These are phyloP conservation scores for Veloboletus limbatus DNA, from an alignment of 1,284 basidiomycete genomes.

Conservation along the genomic window DNA sequence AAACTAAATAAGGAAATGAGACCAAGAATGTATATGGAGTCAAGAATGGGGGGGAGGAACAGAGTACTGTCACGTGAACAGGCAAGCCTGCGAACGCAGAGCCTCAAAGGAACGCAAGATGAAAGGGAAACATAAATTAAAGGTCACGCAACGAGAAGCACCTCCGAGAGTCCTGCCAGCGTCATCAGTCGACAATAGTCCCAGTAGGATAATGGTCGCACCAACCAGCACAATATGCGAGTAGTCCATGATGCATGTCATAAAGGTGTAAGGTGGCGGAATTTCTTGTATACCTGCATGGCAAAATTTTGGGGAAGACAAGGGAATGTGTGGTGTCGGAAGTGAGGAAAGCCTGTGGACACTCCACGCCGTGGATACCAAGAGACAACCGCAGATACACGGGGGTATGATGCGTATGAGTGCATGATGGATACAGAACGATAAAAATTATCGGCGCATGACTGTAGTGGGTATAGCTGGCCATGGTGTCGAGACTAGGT, in stretches of 20 bases:
- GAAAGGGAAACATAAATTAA: constrained; percentile 25
- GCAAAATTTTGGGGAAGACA: constrained; percentile 12
- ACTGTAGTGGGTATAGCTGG: constrained; percentile 29
- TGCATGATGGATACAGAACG: constrained; percentile 38
- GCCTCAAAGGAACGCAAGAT: constrained; percentile 8
- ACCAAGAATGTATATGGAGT: constrained; percentile 9
- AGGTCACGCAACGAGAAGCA: constrained; percentile 23
- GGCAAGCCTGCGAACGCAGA: too few species aligned
- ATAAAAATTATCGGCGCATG: constrained; percentile 34
- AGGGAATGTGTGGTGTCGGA: constrained; percentile 13
- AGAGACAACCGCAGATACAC: constrained; percentile 16
- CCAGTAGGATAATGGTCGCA: constrained; percentile 12
- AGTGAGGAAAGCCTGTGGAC: constrained; percentile 13
- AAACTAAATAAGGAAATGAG: constrained; percentile 13
- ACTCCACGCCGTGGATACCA: constrained; percentile 19
- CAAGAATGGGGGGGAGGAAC: constrained; percentile 7
- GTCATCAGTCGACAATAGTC: constrained; percentile 20
- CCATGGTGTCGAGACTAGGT: constrained; percentile 9
- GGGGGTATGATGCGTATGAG: constrained; percentile 28
- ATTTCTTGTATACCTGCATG: constrained; percentile 26
- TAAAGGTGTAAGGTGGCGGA: constrained; percentile 18
- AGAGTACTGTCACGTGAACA: constrained; percentile 6
- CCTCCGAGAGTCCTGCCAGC: constrained; percentile 25
- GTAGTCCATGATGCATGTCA: constrained; percentile 34
- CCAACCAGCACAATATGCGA: constrained; percentile 27